phyloP scores from a whole-genome alignment of 768 basidiomycete genomes.

The Boletus rubropictus region DNA sequence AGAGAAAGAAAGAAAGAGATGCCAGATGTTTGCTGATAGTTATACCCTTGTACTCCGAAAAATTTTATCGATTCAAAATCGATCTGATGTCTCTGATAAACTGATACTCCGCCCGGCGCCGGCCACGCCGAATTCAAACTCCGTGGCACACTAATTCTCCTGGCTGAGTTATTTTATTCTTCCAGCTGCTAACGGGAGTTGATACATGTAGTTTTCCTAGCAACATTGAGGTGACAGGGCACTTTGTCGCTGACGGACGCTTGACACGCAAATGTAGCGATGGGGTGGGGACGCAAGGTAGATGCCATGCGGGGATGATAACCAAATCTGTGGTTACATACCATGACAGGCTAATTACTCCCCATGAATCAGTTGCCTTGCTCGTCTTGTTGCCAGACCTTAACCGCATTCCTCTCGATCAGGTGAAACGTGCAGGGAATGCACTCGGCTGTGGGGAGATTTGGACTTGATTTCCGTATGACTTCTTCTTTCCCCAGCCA shows the following conservation, averaged over 20 bases:
- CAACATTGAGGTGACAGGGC: conserved; percentile 5
- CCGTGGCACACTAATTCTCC: too few relatives aligned
- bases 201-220: conserved; percentile 10
- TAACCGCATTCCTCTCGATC: conserved; percentile 16
- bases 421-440: conserved; percentile 27
- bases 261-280: conserved; percentile 9
- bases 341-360: conserved; percentile 2
- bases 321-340: conserved; percentile 10
- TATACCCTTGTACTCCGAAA: conserved; percentile 51
- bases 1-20: conserved; percentile 34
- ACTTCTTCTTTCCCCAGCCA: conserved; percentile 57
- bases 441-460: conserved; percentile 27
- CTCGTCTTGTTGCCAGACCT: conserved; percentile 4
- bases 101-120: conserved; percentile 42
- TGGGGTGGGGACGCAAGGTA: conserved; percentile 7
- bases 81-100: conserved; percentile 46
- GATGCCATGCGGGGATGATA: conserved; percentile 4
- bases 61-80: conserved; percentile 64
- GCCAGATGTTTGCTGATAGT: conserved; percentile 48
- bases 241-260: conserved; percentile 6
- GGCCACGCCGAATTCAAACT: conserved; percentile 12
- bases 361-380: neutral
- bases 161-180: too few relatives aligned
- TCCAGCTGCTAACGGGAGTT: neutral
- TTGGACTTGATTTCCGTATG: conserved; percentile 26